Percentiles rank a stretch among this genome's conserved stretches.
These are phyloP conservation scores for Colletotrichum sp. DNA, from an alignment of 2,329 filamentous ascomycete genomes.

Conservation along the genomic window DNA sequence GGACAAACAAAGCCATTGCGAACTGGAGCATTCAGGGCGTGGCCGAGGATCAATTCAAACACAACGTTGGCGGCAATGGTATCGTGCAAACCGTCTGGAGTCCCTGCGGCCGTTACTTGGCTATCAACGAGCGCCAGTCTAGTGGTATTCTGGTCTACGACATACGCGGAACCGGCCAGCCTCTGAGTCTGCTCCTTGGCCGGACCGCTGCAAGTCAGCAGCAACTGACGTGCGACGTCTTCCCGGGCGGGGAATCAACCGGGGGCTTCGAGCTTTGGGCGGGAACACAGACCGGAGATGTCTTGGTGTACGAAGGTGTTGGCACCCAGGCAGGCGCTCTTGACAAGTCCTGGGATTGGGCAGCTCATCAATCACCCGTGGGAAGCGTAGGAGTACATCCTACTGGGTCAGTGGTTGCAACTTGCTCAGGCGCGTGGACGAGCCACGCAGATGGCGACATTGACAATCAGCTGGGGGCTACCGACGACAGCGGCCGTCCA, in stretches of 20 bases:
- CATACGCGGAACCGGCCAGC: slow-evolving; percentile 60
- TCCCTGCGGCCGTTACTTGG: slow-evolving; percentile 65
- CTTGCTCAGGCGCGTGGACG: slow-evolving; percentile 61
- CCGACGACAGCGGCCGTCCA: slow-evolving; percentile 8
- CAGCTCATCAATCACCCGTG: slow-evolving; percentile 50
- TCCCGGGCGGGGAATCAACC: slow-evolving; percentile 38
- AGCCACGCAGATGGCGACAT: slow-evolving; percentile 26
- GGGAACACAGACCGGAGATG: slow-evolving; percentile 57
- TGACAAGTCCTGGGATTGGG: slow-evolving; percentile 54
- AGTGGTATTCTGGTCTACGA: slow-evolving; percentile 65
- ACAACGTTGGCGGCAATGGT: slow-evolving; percentile 63
- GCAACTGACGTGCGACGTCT: slow-evolving; percentile 60
- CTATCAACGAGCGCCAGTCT: slow-evolving; percentile 65
- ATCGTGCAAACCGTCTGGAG: slow-evolving; percentile 67
- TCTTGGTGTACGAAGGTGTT: slow-evolving; percentile 64
- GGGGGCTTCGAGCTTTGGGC: slow-evolving; percentile 67
- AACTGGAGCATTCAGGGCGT: slow-evolving; percentile 66
- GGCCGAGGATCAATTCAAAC: slow-evolving; percentile 40
- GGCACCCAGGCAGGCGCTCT: slow-evolving; percentile 50
- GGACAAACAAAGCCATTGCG: slow-evolving; percentile 57
- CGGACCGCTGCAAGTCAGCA: slow-evolving; percentile 59
- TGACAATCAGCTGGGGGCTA: neutral
- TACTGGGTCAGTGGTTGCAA: slow-evolving; percentile 60
- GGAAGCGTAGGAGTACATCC: slow-evolving; percentile 56
- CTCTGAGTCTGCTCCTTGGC: slow-evolving; percentile 59